Evolutionary conservation across 140 eudicot genomes (phyloP).

Genomic region (Anethum foeniculum): DNA sequence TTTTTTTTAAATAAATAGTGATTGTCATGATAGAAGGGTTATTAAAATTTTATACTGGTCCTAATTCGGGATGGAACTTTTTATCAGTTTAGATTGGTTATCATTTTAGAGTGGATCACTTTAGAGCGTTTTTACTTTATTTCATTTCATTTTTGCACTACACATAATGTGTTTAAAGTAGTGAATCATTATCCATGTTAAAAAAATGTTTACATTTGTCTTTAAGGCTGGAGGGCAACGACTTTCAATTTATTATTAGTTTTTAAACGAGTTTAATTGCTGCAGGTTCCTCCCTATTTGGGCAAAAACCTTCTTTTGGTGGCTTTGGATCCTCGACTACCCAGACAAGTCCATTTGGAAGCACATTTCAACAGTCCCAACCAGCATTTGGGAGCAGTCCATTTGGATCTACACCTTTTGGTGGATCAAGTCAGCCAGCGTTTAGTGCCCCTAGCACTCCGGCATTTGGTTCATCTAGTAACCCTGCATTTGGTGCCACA

Average conservation of each 20-base stretch:
- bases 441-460: conserved; percentile 44
- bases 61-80: too few relatives aligned
- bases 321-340: conserved; percentile 67
- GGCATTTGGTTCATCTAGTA: conserved; percentile 48
- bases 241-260: background rate
- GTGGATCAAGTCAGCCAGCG: conserved; percentile 53
- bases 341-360: conserved; percentile 78
- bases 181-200: background rate
- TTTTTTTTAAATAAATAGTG: too few relatives aligned
- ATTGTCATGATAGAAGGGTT: too few relatives aligned
- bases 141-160: background rate
- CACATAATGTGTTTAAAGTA: background rate
- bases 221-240: background rate
- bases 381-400: conserved; percentile 70
- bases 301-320: conserved; percentile 87
- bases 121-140: too few relatives aligned
- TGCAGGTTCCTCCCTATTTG: conserved; percentile 67
- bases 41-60: too few relatives aligned
- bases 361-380: conserved; percentile 70
- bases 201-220: background rate
- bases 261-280: background rate
- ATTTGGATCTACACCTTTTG: conserved; percentile 58
- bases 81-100: too few relatives aligned
- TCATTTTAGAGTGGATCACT: too few relatives aligned
- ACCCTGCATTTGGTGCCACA: conserved; percentile 63